A percentile compares a stretch with the other conserved stretches of the same genome.
phyloP scores from a whole-genome alignment of 2,329 filamentous ascomycete genomes.

The Fusarium coffeatum region DNA sequence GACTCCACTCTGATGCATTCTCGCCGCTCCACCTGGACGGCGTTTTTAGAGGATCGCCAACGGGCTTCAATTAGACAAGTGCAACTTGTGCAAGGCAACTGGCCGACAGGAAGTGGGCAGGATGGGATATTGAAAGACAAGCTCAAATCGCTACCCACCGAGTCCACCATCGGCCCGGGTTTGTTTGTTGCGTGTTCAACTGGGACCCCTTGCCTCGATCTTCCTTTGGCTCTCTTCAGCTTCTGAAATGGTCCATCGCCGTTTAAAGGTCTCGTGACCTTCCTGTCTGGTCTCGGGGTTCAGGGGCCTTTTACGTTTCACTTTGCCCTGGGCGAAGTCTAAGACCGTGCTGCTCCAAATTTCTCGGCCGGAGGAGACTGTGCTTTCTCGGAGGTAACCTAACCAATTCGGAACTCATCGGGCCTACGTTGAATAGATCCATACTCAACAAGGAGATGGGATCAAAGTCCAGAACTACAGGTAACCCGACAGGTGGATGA shows the following conservation, averaged over 20 bases:
- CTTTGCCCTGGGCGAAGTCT: conserved; percentile 1
- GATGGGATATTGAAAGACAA: conserved; percentile 27
- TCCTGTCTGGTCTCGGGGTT: conserved; percentile 26
- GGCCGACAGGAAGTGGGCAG: neutral
- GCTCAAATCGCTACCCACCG: conserved; percentile 23
- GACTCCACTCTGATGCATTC: conserved; percentile 9
- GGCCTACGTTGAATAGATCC: conserved; percentile 1
- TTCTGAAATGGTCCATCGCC: conserved; percentile 21
- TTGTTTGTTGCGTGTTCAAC: conserved; percentile 15
- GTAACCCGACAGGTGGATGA: neutral
- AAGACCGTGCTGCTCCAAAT: conserved; percentile 13
- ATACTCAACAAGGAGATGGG: neutral
- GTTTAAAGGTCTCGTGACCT: conserved; percentile 34
- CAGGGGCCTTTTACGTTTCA: conserved; percentile 22
- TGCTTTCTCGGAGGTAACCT: conserved; percentile 6
- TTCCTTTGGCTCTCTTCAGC: conserved; percentile 26
- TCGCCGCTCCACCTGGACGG: conserved; percentile 27
- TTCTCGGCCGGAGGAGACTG: conserved; percentile 26
- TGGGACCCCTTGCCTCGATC: conserved; percentile 10
- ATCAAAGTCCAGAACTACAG: neutral
- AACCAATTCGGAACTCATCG: conserved; percentile 14
- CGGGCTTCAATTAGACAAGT: conserved; percentile 30
- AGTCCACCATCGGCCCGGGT: conserved; percentile 20
- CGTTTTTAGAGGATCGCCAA: conserved; percentile 26
- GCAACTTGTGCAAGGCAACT: neutral